Base-by-base conservation (phyloP, 768 basidiomycete genomes). In the Coprinopsis strossmayeri region DNA sequence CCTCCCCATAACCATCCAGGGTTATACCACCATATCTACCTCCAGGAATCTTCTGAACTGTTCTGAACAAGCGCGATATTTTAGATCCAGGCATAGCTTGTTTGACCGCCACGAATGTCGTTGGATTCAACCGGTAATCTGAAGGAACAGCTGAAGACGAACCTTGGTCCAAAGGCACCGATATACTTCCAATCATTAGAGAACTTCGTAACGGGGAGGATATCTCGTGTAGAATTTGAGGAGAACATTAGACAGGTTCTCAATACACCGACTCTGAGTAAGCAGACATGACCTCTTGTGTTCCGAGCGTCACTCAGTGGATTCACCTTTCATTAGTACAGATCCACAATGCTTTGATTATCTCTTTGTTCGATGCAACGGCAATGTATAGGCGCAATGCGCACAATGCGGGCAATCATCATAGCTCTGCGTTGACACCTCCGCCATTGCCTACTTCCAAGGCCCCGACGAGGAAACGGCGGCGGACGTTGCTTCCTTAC, bases 301-400 rank as follows among this genome's bases (percentile, higher is more conserved):
- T 38, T 13, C 52, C 30, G 15, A 32, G 9, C 7, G 30, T 7
- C 7, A 7, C 9, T 32, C 9, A 15, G 9, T 32, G 30, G 15
- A 7, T 7, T 15, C 9, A 32, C 15, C 9, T 32, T 7, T 15
- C 7, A 7, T 32, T 32, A 84, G 84, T 89, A 24, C 87, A 88
- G 63, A 68, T 90, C 1, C 89, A 91, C 60, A 91, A 91, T 63
- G 81, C 88, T 10, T 72, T 91, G 26, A 81, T 91, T 28, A 89
- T 91, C 25, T 88, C 88, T 1, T 64, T 91, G 13, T 87, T 91
- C 53, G 87, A 88, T 63, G 84, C 84, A 20, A 86, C 87, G 1
- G 69, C 71, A 2, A 78, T 79, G 0, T 79, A 84, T 55, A 79
- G 82, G 55, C 76, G 84, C 34, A 51, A 32, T 34, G 50, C 50